These are phyloP conservation scores for Xerocomus spinulosus DNA, from an alignment of 768 basidiomycete species.

Conservation along the genomic window DNA sequence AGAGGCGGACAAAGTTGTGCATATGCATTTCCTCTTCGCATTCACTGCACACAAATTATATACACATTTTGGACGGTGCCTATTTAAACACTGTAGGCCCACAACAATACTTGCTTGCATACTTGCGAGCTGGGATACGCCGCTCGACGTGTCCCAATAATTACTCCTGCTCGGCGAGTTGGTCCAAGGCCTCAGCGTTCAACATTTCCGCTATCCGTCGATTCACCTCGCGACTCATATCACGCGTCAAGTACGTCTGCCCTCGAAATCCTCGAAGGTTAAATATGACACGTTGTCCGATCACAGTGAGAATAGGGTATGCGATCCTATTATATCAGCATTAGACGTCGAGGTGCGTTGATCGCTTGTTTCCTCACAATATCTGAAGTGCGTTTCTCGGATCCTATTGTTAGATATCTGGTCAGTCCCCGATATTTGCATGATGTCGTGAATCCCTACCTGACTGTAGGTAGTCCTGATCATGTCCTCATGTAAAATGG, in stretches of 20 bases:
- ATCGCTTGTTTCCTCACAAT: background rate
- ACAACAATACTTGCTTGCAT: too few relatives aligned
- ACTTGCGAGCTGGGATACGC: too few relatives aligned
- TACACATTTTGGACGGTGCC: too few relatives aligned
- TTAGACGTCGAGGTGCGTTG: too few relatives aligned
- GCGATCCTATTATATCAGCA: background rate
- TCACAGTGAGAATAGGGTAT: background rate
- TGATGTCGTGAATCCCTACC: background rate
- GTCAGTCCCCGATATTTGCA: background rate
- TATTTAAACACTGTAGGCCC: too few relatives aligned
- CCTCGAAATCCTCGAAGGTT: background rate
- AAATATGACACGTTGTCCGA: conserved; percentile 1
- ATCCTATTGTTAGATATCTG: background rate
- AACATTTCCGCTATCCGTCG: background rate
- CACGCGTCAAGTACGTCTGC: background rate
- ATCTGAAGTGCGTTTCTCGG: background rate
- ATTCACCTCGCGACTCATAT: background rate
- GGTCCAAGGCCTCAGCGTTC: background rate
- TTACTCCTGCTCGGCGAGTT: too few relatives aligned
- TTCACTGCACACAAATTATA: too few relatives aligned
- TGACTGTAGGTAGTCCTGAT: background rate
- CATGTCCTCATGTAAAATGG: background rate
- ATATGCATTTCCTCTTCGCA: too few relatives aligned
- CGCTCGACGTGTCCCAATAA: too few relatives aligned
- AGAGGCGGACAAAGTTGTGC: too few relatives aligned